A percentile compares a stretch with the other conserved stretches of the same genome.
These are phyloP conservation scores for Zygoascus sp. DNA, from an alignment of 1,139 yeast genomes.

Conservation along the genomic window DNA sequence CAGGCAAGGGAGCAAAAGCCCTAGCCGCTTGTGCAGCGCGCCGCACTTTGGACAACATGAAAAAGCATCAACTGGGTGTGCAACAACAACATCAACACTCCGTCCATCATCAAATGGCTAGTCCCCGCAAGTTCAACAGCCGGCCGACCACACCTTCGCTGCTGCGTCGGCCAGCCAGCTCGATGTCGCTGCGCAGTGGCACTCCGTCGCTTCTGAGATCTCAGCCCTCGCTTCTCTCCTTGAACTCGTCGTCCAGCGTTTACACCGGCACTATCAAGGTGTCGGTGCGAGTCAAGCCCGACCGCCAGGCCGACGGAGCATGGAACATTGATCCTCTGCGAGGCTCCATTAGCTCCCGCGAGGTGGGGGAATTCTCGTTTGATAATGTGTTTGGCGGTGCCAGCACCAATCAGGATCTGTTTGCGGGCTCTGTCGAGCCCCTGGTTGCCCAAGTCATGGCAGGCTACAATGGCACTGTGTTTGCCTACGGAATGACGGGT, in stretches of 20 bases:
- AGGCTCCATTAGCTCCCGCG: conserved; percentile 27
- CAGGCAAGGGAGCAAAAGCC: too few relatives aligned
- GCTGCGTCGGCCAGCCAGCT: conserved; percentile 28
- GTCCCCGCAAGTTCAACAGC: conserved; percentile 10
- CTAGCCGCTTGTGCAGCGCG: too few relatives aligned
- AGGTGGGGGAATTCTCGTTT: conserved; percentile 42
- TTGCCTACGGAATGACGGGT: conserved; percentile 95
- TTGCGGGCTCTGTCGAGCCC: conserved; percentile 54
- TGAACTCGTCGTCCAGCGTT: conserved; percentile 14
- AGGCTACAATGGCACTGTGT: conserved; percentile 84
- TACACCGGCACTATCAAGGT: conserved; percentile 37
- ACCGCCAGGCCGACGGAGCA: conserved; percentile 10
- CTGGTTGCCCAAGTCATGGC: conserved; percentile 64
- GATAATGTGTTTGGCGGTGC: conserved; percentile 64
- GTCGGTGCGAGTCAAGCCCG: conserved; percentile 35
- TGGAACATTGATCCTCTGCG: conserved; percentile 28
- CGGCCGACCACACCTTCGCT: conserved; percentile 30
- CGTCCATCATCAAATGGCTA: neutral
- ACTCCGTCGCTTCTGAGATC: conserved; percentile 25
- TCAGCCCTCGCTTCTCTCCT: conserved; percentile 16
- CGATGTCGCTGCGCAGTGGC: conserved; percentile 29
- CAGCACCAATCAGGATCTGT: conserved; percentile 55
- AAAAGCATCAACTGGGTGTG: neutral
- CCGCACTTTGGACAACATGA: neutral
- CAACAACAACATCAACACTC: neutral